Percentiles rank a stretch among this genome's conserved stretches.
phyloP scores from a whole-genome alignment of 1,139 yeast species.

The Pichia cactophila region DNA sequence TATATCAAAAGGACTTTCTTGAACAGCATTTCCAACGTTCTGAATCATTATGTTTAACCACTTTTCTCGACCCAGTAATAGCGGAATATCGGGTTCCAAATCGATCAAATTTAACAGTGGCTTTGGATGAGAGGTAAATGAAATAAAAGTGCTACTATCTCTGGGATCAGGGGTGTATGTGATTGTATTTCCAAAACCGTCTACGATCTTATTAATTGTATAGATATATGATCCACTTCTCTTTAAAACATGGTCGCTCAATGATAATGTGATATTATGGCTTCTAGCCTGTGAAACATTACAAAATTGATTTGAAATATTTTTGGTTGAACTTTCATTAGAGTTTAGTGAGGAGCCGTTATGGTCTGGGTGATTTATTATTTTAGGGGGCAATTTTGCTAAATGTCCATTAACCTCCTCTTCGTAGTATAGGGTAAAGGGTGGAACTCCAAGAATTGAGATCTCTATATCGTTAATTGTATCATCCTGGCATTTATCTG shows the following conservation, averaged over 20 bases:
- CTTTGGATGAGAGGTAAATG: constrained; percentile 56
- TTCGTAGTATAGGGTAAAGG: constrained; percentile 56
- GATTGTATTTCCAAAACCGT: constrained; percentile 66
- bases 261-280: constrained; percentile 39
- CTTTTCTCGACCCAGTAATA: constrained; percentile 37
- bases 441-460: constrained; percentile 66
- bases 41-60: constrained; percentile 28
- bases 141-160: constrained; percentile 41
- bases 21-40: constrained; percentile 22
- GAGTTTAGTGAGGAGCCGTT: constrained; percentile 33
- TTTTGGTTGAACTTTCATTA: constrained; percentile 12
- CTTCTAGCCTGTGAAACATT: constrained; percentile 49
- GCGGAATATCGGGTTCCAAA: constrained; percentile 35
- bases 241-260: constrained; percentile 38
- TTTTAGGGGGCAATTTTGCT: constrained; percentile 22
- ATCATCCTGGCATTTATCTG: constrained; percentile 59
- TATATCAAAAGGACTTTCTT: constrained; percentile 44
- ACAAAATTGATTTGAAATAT: constrained; percentile 26
- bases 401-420: constrained; percentile 42
- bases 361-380: constrained; percentile 19
- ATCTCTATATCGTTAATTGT: constrained; percentile 36
- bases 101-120: constrained; percentile 42
- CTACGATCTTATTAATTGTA: constrained; percentile 58
- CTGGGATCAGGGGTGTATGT: constrained; percentile 42
- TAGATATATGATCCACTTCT: constrained; percentile 58